Base-by-base conservation (phyloP, 2,329 filamentous ascomycete species). In the Calonectria leucothoes region DNA sequence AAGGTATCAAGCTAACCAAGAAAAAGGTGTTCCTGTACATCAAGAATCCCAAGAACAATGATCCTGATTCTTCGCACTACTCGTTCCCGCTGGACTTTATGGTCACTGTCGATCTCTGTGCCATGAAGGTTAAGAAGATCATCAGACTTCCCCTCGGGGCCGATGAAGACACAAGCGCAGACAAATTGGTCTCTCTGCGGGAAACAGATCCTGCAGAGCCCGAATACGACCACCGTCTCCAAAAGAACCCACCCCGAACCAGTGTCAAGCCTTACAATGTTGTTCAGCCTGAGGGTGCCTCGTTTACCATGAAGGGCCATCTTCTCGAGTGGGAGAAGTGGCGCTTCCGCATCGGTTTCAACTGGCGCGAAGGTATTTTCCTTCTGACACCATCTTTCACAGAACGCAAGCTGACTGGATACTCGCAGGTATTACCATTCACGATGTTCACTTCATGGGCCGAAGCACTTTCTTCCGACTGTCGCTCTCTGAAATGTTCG, bases 341-440 rank as follows among this genome's bases (percentile, higher is more conserved):
- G 92, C 86, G 88, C 2, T 90, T 95, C 83, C 86, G 91, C 31
- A 89, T 94, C 14, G 89, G 89, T 15, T 94, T 93, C 86, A 94
- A 93, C 84, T 88, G 89, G 69, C 86, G 93, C 11, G 93, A 94
- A 82, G 92, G 93, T 52, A 88, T 90, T 14, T 35, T 48, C 33
- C 15, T 33, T 57, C 20, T 20, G 17, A 8, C 8, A 20, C 7
- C 2, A 0, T 15, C 3, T 4, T 7, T 17, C 5, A 17, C 17
- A 6, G 0, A 45, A 42, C 14, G 2, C 5, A 12, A n/a, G 6
- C 57, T 63, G 15, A 63, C 23, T 17, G 17, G 20, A 15, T 11
- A 17, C 25, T 33, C 1, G 6, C 11, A 71, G 69, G 69, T 5
- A 45, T 71, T 20, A 91, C 92, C 2, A 87, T 94, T 2, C 92